Conservation (phyloP, 352 stramenopile genomes). For the Blastocystis sp. region DNA sequence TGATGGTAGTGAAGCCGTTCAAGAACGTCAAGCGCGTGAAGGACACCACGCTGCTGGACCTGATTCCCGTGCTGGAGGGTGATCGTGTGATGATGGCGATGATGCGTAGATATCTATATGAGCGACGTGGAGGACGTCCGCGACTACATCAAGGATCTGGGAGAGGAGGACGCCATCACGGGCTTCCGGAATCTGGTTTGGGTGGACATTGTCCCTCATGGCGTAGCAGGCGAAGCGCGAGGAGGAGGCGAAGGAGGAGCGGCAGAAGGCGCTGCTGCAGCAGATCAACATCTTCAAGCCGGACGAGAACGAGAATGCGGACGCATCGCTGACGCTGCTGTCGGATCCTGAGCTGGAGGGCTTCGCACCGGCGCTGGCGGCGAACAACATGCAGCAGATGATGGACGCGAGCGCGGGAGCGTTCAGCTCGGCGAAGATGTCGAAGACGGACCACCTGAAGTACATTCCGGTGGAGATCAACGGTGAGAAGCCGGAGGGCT, state of each 20-base stretch:
- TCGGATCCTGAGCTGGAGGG: slow-evolving; percentile 24
- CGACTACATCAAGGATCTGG: slow-evolving; percentile 9
- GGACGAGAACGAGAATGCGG: background rate
- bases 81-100: background rate
- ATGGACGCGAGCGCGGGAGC: background rate
- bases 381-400: slow-evolving; percentile 61
- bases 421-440: background rate
- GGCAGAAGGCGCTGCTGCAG: slow-evolving; percentile 23
- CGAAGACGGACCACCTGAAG: slow-evolving; percentile 8
- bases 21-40: background rate
- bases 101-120: slow-evolving; percentile 9
- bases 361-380: background rate
- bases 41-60: slow-evolving; percentile 35
- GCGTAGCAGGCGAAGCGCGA: slow-evolving; percentile 17
- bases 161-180: background rate
- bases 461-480: slow-evolving; percentile 50
- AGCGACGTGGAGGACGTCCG: slow-evolving; percentile 9
- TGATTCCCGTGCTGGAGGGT: slow-evolving; percentile 51
- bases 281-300: slow-evolving; percentile 60
- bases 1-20: slow-evolving; percentile 53
- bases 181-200: background rate
- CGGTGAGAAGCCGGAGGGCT: slow-evolving; percentile 38
- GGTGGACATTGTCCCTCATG: background rate
- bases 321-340: background rate
- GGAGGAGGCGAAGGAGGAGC: slow-evolving; percentile 18